phyloP scores from a whole-genome alignment of 2,329 filamentous ascomycete genomes.

The Aspergillus awamori region DNA sequence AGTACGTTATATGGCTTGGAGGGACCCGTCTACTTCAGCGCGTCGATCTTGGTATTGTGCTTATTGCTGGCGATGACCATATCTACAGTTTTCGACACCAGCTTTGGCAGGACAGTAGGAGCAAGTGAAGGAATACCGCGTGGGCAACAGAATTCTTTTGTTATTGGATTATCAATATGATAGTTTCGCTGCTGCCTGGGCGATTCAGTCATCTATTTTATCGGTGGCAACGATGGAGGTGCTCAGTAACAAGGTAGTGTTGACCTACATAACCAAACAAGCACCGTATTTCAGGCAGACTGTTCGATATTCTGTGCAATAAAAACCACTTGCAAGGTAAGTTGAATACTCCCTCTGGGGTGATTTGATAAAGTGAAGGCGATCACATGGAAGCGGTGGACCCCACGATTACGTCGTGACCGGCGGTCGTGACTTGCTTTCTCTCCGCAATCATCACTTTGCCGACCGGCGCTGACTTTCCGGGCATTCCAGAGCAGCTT shows the following conservation, averaged over 20 bases:
- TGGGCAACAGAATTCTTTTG: neutral
- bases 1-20: neutral
- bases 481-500: neutral
- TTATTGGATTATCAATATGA: constrained; percentile 1
- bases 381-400: constrained; percentile 22
- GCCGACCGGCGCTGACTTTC: constrained; percentile 6
- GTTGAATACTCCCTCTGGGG: neutral
- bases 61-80: neutral
- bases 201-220: neutral
- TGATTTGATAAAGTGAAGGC: neutral
- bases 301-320: neutral
- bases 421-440: constrained; percentile 7
- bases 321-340: neutral
- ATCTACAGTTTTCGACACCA: neutral
- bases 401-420: constrained; percentile 18
- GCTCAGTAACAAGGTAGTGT: neutral
- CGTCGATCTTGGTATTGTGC: neutral
- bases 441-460: constrained; percentile 7
- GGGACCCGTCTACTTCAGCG: neutral
- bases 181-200: constrained; percentile 23
- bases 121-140: neutral
- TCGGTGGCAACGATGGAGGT: constrained; percentile 18
- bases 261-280: neutral
- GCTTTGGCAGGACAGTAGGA: neutral
- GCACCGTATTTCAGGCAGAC: neutral